Percentiles rank a stretch among this genome's conserved stretches.
Conservation (phyloP, 306 rosid genomes). For the Malus asiatica region DNA sequence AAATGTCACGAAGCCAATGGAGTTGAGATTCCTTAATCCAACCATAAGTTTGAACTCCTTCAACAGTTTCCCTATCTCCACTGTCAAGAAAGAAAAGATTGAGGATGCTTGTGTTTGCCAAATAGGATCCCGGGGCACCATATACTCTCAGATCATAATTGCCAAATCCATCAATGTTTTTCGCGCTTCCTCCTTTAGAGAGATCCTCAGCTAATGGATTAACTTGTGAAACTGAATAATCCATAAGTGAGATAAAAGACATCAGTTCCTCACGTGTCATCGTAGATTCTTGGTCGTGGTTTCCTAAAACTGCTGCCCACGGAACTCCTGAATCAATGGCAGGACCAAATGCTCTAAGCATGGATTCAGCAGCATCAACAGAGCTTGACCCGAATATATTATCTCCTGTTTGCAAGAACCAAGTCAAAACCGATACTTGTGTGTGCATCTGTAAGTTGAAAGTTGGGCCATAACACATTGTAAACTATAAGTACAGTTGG, state of each 20-base stretch:
- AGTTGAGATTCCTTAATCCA: constrained; percentile 93
- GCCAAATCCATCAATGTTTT: constrained; percentile 74
- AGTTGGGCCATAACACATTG: too few species aligned
- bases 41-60: constrained; percentile 71
- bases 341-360: constrained; percentile 72
- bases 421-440: constrained; percentile 16
- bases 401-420: constrained; percentile 52
- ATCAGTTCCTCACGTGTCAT: constrained; percentile 76
- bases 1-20: constrained; percentile 56
- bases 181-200: constrained; percentile 17
- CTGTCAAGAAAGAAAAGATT: constrained; percentile 90
- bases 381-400: constrained; percentile 79
- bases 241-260: constrained; percentile 78
- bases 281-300: constrained; percentile 92
- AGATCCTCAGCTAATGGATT: constrained; percentile 38
- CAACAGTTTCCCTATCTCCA: constrained; percentile 58
- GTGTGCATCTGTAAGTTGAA: too few species aligned
- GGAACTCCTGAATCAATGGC: constrained; percentile 78
- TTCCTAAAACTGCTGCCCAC: constrained; percentile 93
- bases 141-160: constrained; percentile 60
- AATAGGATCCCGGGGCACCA: constrained; percentile 73
- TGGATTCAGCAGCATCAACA: constrained; percentile 78
- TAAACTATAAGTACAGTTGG: too few species aligned
- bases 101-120: constrained; percentile 67
- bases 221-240: constrained; percentile 68